Evolutionary conservation across 306 rosid species (phyloP).

Genomic region (Pterocarpus macrocarpus): DNA sequence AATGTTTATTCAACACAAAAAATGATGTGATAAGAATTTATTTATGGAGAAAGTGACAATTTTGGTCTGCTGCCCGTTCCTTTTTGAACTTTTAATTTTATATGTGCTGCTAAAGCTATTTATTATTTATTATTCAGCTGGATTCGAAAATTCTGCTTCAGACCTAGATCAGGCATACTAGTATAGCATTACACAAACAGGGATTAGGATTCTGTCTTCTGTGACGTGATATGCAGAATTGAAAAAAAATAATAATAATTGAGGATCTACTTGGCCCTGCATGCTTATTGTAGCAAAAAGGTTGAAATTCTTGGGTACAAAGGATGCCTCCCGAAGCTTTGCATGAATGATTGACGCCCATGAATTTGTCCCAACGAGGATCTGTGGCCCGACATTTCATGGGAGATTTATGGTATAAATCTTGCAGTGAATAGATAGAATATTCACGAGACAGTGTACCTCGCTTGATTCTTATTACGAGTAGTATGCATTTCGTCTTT

Average conservation of each 20-base stretch:
- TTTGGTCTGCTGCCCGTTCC: background rate
- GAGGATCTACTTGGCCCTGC: background rate
- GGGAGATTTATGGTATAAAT: no score
- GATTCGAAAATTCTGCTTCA: background rate
- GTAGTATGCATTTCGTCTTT: background rate
- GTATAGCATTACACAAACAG: background rate
- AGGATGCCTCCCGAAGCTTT: background rate
- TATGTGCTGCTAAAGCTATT: background rate
- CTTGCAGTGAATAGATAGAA: background rate
- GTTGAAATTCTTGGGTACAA: background rate
- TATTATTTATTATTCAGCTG: background rate
- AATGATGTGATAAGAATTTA: background rate
- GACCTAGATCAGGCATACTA: background rate
- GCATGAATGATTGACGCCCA: background rate
- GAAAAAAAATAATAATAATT: no score
- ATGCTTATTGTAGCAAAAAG: background rate
- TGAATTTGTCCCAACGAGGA: no score
- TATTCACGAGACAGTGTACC: no score
- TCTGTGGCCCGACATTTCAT: no score
- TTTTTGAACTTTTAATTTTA: constrained; percentile 13
- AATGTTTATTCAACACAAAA: constrained; percentile 38
- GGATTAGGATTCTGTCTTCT: background rate
- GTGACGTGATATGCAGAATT: background rate
- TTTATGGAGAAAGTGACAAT: background rate
- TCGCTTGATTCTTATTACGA: no score